These are phyloP conservation scores for Aquanectria penicillioides DNA, from an alignment of 2,329 filamentous ascomycete species.

Conservation along the genomic window DNA sequence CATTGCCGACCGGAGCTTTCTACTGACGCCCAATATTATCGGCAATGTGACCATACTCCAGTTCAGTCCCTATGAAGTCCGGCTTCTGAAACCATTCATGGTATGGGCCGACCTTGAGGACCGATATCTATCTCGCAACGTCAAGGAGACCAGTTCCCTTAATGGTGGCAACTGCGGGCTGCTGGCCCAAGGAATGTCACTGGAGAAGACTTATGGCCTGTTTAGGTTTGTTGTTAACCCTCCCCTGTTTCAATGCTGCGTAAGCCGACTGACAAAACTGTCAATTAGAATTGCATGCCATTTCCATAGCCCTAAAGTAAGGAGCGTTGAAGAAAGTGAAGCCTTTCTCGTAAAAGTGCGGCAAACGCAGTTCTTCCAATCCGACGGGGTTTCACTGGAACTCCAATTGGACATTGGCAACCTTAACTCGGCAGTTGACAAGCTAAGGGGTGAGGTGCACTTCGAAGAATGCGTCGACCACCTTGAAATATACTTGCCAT, in stretches of 20 bases:
- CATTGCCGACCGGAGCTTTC: constrained; percentile 29
- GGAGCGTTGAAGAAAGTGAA: background rate
- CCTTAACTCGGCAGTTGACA: background rate
- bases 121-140: constrained; percentile 32
- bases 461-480: background rate
- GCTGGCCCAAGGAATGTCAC: constrained; percentile 7
- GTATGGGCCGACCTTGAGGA: constrained; percentile 32
- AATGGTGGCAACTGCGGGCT: background rate
- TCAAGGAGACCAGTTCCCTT: constrained; percentile 14
- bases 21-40: constrained; percentile 24
- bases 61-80: constrained; percentile 30
- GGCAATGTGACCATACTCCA: constrained; percentile 29
- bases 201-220: constrained; percentile 24
- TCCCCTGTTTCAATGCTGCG: no score
- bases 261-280: background rate
- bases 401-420: background rate
- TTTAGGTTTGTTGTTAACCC: constrained; percentile 28
- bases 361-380: background rate
- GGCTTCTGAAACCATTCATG: constrained; percentile 30
- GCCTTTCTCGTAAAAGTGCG: background rate
- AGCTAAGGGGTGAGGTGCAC: background rate
- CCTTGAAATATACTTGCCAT: background rate
- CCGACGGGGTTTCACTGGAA: background rate
- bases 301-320: background rate
- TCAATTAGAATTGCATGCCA: background rate